phyloP scores from a whole-genome alignment of 2,329 filamentous ascomycete genomes.

The Stagonosporopsis tanaceti region DNA sequence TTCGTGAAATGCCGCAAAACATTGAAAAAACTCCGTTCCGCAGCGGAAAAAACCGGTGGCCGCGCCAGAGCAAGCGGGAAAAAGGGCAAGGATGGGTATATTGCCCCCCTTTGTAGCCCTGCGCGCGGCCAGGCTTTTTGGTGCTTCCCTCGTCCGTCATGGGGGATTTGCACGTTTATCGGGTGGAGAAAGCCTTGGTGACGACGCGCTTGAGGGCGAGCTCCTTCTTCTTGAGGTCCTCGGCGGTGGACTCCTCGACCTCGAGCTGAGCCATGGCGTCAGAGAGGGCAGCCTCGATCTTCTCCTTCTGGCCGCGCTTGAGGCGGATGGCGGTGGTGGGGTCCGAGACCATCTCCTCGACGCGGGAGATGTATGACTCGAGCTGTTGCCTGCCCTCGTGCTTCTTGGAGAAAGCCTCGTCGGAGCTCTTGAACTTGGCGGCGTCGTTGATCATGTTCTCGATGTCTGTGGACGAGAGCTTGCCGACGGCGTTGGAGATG shows the following conservation, averaged over 20 bases:
- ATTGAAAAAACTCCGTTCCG: conserved; percentile 36
- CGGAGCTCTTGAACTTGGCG: conserved; percentile 97
- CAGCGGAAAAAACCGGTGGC: conserved; percentile 3
- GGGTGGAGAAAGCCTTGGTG: conserved; percentile 96
- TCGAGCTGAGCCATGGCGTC: conserved; percentile 98
- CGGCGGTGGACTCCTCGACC: conserved; percentile 87
- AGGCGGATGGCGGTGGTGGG: conserved; percentile 95
- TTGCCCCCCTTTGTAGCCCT: conserved; percentile 28
- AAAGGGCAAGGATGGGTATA: conserved; percentile 35
- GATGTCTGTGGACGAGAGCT: conserved; percentile 92
- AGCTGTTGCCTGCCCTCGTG: conserved; percentile 99
- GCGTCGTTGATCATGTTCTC: conserved; percentile 98
- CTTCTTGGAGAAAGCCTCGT: conserved; percentile 99
- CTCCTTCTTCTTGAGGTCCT: conserved; percentile 99
- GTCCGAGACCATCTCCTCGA: conserved; percentile 98
- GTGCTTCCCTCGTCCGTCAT: conserved; percentile 22
- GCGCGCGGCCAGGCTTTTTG: conserved; percentile 25
- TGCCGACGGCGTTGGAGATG: conserved; percentile 99
- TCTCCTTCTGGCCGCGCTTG: conserved; percentile 99
- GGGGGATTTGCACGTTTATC: conserved; percentile 61
- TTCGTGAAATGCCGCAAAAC: conserved; percentile 45
- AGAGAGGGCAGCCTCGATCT: conserved; percentile 96
- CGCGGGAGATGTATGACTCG: conserved; percentile 97
- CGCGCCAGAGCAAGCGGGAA: conserved; percentile 26
- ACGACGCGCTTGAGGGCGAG: conserved; percentile 95